These are phyloP conservation scores for Clarireedia homoeocarpa DNA, from an alignment of 2,329 filamentous ascomycete species.

Conservation along the genomic window DNA sequence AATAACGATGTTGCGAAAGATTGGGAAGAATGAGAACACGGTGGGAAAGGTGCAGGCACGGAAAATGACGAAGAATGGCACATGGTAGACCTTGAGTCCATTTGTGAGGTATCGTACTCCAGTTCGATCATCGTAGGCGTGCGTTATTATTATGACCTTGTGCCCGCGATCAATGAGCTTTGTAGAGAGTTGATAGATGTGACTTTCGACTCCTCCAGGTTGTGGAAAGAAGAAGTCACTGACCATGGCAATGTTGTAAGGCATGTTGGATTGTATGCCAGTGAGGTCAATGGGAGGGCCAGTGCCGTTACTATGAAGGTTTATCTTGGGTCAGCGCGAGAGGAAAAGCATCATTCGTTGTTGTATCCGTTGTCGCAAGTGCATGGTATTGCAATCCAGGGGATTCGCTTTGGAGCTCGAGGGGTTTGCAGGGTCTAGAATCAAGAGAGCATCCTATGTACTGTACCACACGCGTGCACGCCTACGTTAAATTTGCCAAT, in stretches of 20 bases:
- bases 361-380: background rate
- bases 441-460: too few relatives aligned
- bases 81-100: constrained; percentile 95
- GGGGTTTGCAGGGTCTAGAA: too few relatives aligned
- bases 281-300: background rate
- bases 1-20: constrained; percentile 94
- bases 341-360: background rate
- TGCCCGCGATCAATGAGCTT: constrained; percentile 97
- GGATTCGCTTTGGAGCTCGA: background rate
- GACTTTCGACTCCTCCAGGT: constrained; percentile 91
- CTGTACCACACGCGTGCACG: too few relatives aligned
- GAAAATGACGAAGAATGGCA: constrained; percentile 94
- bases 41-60: constrained; percentile 90
- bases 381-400: background rate
- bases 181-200: constrained; percentile 94
- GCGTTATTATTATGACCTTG: constrained; percentile 96
- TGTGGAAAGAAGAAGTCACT: constrained; percentile 99
- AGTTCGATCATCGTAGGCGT: constrained; percentile 84
- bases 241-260: constrained; percentile 77
- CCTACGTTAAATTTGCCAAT: background rate
- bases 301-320: too few relatives aligned
- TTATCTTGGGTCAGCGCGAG: too few relatives aligned
- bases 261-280: constrained; percentile 18
- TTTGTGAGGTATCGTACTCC: constrained; percentile 95
- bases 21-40: constrained; percentile 96